Base-by-base conservation (phyloP, 1,284 basidiomycete genomes). In the Sporisorium exsertum region DNA sequence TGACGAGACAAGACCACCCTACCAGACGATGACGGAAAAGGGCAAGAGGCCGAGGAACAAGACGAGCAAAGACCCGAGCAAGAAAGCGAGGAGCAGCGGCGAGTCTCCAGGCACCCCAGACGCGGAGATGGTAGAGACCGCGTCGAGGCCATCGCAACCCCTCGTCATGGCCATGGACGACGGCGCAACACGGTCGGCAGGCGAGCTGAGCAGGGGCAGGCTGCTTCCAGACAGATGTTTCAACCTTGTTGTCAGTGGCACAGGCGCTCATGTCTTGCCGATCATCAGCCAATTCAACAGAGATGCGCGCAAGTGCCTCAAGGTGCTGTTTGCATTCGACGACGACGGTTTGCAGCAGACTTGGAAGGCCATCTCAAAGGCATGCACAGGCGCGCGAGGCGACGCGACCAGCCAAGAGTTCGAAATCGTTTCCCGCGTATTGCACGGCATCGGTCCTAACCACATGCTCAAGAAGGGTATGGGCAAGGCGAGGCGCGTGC, bases 271-370 rank as follows among this genome's bases (percentile, higher is more conserved):
- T 5, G 42, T 43, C 20, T 43, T 43, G 18, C 42, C 18, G 7
- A 43, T 43, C 42, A 43, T 43, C 20, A n/a, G 20, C 18, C 2
- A 20, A n/a, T 10, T 43, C 4, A n/a, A 43, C 10, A 5, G 20
- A 20, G 18, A 43, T 20, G 42, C 42, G 20, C 42, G 42, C 42
- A 43, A 43, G 3, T 15, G 5, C 42, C 42, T 43, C 2, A 43
- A n/a, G 42, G n/a, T 43, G 42, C 42, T 43, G 42, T 43, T 43
- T 20, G 42, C 42, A 43, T 43, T 43, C 42, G 42, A 43, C 12
- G 42, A 43, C 42, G 42, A 43, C 10, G 2, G 10, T 5, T 3
- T 43, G 42, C 42, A 43, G 42, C 42, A 20, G 42, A 43, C n/a
- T 10, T 43, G 42, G 42, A 43, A 20, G 42, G 2, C 6, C 18